Evolutionary conservation across 371 early-diverging fungal species (phyloP).

Genomic region (Dichotomocladium elegans): DNA sequence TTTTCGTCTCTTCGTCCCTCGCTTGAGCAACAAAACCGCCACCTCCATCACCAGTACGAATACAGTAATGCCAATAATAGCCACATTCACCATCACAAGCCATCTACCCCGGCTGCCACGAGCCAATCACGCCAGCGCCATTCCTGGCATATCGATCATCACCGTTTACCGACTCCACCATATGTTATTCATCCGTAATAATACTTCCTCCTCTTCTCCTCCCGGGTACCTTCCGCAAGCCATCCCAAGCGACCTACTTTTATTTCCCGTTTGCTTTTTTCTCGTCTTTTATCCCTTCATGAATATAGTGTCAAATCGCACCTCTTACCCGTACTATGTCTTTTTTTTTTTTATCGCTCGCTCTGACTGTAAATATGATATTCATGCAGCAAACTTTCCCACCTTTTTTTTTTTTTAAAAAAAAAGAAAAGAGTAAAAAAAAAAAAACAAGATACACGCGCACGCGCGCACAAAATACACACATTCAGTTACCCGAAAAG

Average conservation of each 20-base stretch:
- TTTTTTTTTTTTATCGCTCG: no score
- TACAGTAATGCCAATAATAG: background rate
- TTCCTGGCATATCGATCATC: slow-evolving; percentile 4
- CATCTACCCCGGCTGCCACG: background rate
- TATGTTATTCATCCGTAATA: slow-evolving; percentile 6
- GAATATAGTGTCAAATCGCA: no score
- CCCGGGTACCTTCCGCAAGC: background rate
- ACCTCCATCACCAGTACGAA: background rate
- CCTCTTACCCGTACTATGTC: no score
- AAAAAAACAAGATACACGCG: no score
- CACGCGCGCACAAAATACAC: no score
- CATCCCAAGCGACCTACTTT: background rate
- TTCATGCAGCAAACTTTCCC: no score
- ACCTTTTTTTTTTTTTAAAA: no score
- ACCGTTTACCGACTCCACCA: slow-evolving; percentile 6
- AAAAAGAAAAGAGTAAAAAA: no score
- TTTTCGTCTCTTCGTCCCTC: background rate
- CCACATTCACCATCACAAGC: slow-evolving; percentile 1
- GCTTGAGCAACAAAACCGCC: background rate
- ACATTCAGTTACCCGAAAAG: no score
- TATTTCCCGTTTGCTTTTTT: no score
- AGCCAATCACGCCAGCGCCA: slow-evolving; percentile 3
- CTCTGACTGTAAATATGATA: no score
- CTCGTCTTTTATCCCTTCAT: no score
- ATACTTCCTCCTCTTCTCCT: background rate